Conservation (phyloP, 2,329 filamentous ascomycete genomes). For the Mycosphaerella sp. region DNA sequence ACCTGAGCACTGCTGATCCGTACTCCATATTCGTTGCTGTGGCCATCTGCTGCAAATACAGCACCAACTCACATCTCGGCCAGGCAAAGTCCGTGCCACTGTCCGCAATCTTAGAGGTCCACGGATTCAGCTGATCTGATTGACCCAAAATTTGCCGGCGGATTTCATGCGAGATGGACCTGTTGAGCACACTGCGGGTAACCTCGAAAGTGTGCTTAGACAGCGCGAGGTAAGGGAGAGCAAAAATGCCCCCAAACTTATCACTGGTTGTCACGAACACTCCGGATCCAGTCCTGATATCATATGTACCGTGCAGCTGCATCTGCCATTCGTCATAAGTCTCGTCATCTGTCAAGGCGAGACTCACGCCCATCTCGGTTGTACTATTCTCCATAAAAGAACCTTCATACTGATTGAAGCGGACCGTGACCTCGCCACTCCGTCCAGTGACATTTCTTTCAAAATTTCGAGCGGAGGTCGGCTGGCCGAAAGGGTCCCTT, state of each 20-base stretch:
- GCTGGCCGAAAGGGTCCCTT: conserved; percentile 58
- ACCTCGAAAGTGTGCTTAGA: conserved; percentile 47
- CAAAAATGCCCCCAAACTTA: conserved; percentile 86
- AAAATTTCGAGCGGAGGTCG: conserved; percentile 50
- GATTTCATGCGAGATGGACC: conserved; percentile 63
- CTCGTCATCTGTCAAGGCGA: conserved; percentile 66
- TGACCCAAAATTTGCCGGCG: conserved; percentile 58
- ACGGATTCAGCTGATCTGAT: conserved; percentile 56
- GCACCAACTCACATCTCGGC: conserved; percentile 81
- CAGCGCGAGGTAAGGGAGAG: conserved; percentile 73
- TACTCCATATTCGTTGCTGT: conserved; percentile 25
- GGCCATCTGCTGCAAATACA: conserved; percentile 67
- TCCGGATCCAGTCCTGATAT: conserved; percentile 70
- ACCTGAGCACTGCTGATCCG: conserved; percentile 37
- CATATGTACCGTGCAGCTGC: conserved; percentile 77
- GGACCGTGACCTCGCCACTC: conserved; percentile 63
- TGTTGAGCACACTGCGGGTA: conserved; percentile 57
- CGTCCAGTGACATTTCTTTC: conserved; percentile 72
- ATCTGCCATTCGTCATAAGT: conserved; percentile 73
- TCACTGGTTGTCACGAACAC: conserved; percentile 85
- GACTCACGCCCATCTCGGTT: conserved; percentile 62
- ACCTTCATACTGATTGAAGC: conserved; percentile 52
- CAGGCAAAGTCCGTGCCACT: conserved; percentile 46
- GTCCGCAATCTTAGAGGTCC: conserved; percentile 64
- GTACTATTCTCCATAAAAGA: conserved; percentile 45